These are phyloP conservation scores for Trametopsis cervina DNA, from an alignment of 768 basidiomycete species.

Conservation along the genomic window DNA sequence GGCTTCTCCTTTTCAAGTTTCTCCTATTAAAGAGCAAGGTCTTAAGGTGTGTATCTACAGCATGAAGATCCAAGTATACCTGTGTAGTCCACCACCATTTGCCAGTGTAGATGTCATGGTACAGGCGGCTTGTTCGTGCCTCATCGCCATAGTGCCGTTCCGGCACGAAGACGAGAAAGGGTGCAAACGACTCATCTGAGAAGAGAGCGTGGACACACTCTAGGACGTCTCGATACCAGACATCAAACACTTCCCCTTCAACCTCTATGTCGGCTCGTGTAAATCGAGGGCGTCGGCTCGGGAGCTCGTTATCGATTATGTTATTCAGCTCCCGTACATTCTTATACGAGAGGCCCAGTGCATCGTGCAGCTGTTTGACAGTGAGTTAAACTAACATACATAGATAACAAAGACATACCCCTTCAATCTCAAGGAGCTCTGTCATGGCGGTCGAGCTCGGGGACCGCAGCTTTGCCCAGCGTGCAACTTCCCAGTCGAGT, in stretches of 20 bases:
- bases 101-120: slow-evolving; percentile 38
- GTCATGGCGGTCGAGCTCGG: slow-evolving; percentile 31
- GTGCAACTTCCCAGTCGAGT: slow-evolving; percentile 33
- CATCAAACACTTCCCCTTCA: slow-evolving; percentile 25
- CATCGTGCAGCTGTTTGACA: slow-evolving; percentile 12
- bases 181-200: slow-evolving; percentile 26
- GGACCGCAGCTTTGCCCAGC: slow-evolving; percentile 33
- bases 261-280: slow-evolving; percentile 21
- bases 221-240: slow-evolving; percentile 29
- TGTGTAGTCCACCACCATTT: slow-evolving; percentile 49
- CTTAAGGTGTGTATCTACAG: background rate
- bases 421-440: slow-evolving; percentile 33
- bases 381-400: background rate
- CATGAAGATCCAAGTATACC: slow-evolving; percentile 20
- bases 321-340: slow-evolving; percentile 26
- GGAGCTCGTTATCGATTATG: slow-evolving; percentile 27
- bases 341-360: slow-evolving; percentile 27
- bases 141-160: slow-evolving; percentile 31
- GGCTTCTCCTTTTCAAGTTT: slow-evolving; percentile 14
- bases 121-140: slow-evolving; percentile 21
- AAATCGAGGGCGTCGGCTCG: slow-evolving; percentile 22
- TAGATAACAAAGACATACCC: slow-evolving; percentile 23
- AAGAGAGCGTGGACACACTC: slow-evolving; percentile 30
- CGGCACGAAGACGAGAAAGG: slow-evolving; percentile 26
- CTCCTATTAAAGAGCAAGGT: slow-evolving; percentile 1